phyloP scores from a whole-genome alignment of 805 yeast species.

The Myxozyma neglecta region DNA sequence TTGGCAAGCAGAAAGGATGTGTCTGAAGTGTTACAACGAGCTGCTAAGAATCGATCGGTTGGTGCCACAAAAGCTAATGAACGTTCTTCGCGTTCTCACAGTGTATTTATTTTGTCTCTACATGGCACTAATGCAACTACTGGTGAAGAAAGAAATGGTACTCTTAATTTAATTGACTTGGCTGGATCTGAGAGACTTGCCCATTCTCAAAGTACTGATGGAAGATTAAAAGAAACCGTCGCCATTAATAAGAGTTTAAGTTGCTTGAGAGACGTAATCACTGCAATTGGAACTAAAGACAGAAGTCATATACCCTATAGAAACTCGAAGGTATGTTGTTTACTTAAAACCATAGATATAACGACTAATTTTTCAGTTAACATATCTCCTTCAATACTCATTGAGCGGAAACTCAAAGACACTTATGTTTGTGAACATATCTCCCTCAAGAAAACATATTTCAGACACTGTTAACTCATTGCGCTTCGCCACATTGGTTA shows the following conservation, averaged over 20 bases:
- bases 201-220: constrained; percentile 75
- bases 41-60: constrained; percentile 64
- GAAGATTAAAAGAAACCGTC: constrained; percentile 80
- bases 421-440: constrained; percentile 86
- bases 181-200: constrained; percentile 92
- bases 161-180: constrained; percentile 77
- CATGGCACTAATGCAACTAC: constrained; percentile 54
- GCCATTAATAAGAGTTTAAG: constrained; percentile 86
- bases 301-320: constrained; percentile 63
- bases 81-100: constrained; percentile 88
- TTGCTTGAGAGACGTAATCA: constrained; percentile 85
- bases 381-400: constrained; percentile 81
- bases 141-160: constrained; percentile 54
- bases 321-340: constrained; percentile 51
- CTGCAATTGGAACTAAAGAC: constrained; percentile 52
- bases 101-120: constrained; percentile 67
- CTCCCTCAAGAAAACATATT: constrained; percentile 62
- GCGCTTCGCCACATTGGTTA: constrained; percentile 73
- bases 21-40: constrained; percentile 50
- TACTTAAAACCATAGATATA: not conserved
- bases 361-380: constrained; percentile 44
- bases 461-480: constrained; percentile 81
- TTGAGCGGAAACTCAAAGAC: constrained; percentile 85
- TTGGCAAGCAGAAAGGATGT: constrained; percentile 55
- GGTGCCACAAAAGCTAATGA: constrained; percentile 81